Conservation (phyloP, 1,284 basidiomycete species). For the Naganishia liquefaciens region DNA sequence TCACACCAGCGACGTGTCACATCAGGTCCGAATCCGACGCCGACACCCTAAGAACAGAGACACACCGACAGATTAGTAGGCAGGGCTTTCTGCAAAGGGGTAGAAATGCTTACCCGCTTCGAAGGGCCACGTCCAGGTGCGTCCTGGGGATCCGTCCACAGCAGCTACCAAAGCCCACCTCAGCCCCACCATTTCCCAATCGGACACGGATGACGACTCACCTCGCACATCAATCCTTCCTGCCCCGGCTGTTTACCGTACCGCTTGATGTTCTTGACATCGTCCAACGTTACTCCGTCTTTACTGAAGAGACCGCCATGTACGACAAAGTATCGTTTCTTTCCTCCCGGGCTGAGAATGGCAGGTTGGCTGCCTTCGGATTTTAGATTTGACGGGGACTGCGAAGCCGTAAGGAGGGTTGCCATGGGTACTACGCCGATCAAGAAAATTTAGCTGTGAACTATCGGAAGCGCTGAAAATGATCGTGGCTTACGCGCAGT, state of each 20-base stretch:
- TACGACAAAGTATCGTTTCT: slow-evolving; percentile 90
- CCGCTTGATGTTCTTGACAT: slow-evolving; percentile 83
- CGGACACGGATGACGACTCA: slow-evolving; percentile 34
- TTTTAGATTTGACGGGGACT: slow-evolving; percentile 59
- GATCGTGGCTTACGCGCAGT: slow-evolving; percentile 66
- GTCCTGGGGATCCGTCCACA: slow-evolving; percentile 96
- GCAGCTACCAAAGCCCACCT: slow-evolving; percentile 54
- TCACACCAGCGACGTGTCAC: slow-evolving; percentile 85
- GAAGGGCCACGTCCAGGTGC: slow-evolving; percentile 88
- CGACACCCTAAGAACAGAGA: slow-evolving; percentile 70
- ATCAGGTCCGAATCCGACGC: slow-evolving; percentile 93
- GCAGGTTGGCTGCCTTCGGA: slow-evolving; percentile 51
- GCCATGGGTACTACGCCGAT: slow-evolving; percentile 74
- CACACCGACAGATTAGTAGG: slow-evolving; percentile 44
- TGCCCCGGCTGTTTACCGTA: slow-evolving; percentile 89
- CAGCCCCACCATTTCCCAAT: background rate
- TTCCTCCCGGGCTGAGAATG: slow-evolving; percentile 79
- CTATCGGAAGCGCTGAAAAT: background rate
- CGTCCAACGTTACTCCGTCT: slow-evolving; percentile 88
- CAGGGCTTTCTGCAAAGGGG: slow-evolving; percentile 41
- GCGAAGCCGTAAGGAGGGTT: slow-evolving; percentile 75
- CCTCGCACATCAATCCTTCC: slow-evolving; percentile 87
- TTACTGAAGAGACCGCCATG: slow-evolving; percentile 96
- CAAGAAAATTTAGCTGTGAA: background rate
- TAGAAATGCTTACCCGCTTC: slow-evolving; percentile 63